A percentile compares a stretch with the other conserved stretches of the same genome.
Evolutionary conservation across 108 stramenopile species (phyloP).

Genomic region (Nitzschia palea): DNA sequence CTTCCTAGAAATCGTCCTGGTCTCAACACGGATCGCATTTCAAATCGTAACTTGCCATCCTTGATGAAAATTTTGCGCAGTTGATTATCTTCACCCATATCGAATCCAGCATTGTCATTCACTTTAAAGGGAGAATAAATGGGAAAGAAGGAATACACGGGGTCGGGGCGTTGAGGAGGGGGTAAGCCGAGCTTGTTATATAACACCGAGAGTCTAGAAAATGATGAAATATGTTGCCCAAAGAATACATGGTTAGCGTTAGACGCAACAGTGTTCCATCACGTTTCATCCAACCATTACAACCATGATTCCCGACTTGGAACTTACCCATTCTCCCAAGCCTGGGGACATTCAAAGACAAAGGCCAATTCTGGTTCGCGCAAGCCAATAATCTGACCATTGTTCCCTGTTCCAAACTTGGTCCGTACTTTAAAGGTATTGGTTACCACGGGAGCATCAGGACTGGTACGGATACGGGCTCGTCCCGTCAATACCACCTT

Average conservation of each 20-base stretch:
- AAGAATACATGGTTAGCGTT: too few relatives aligned
- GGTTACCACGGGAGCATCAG: conserved; percentile 64
- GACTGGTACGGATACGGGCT: conserved; percentile 60
- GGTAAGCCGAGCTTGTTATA: conserved; percentile 22
- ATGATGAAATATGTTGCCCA: too few relatives aligned
- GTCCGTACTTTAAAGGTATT: conserved; percentile 85
- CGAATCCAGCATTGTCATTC: conserved; percentile 71
- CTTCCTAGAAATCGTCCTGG: conserved; percentile 87
- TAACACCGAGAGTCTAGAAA: conserved; percentile 1
- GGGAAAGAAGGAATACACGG: conserved; percentile 81
- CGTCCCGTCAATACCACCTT: conserved; percentile 81
- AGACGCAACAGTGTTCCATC: too few relatives aligned
- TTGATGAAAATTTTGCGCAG: conserved; percentile 70
- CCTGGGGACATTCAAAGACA: conserved; percentile 78
- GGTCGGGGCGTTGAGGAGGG: conserved; percentile 50
- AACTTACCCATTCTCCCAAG: conserved; percentile 68
- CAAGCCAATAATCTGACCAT: conserved; percentile 72
- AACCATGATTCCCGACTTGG: too few relatives aligned
- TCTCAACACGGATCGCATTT: conserved; percentile 72
- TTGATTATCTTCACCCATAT: conserved; percentile 81
- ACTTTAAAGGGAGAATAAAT: conserved; percentile 81
- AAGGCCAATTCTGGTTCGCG: conserved; percentile 77
- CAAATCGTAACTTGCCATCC: conserved; percentile 80
- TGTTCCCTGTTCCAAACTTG: conserved; percentile 74
- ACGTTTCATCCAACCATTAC: too few relatives aligned